Percentiles rank a stretch among this genome's conserved stretches.
These are phyloP conservation scores for Triticum dicoccoides DNA, from an alignment of 176 grass and related monocot genomes.

Conservation along the genomic window DNA sequence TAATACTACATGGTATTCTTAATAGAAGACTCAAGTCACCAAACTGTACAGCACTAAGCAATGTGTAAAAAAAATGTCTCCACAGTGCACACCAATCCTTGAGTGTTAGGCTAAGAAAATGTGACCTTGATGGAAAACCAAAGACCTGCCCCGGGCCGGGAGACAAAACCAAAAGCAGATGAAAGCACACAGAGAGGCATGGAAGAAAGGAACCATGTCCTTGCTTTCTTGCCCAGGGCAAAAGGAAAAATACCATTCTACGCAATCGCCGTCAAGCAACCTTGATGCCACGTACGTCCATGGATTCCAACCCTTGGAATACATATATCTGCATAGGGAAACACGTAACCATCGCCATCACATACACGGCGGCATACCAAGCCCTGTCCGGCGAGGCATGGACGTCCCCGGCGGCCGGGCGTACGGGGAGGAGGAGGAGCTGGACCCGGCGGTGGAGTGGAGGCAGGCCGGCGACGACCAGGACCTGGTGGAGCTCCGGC, in stretches of 20 bases:
- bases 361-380: not conserved
- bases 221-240: too few relatives aligned
- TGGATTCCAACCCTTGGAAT: not conserved
- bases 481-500: slow-evolving; percentile 38
- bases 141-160: too few relatives aligned
- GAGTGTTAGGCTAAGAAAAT: too few relatives aligned
- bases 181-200: too few relatives aligned
- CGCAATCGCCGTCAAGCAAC: slow-evolving; percentile 15
- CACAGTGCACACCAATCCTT: too few relatives aligned
- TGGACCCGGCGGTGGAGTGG: slow-evolving; percentile 34
- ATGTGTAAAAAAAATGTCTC: too few relatives aligned
- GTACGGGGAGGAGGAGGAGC: slow-evolving; percentile 21
- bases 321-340: not conserved
- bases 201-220: too few relatives aligned
- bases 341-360: not conserved
- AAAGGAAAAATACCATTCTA: not conserved
- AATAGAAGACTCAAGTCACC: too few relatives aligned
- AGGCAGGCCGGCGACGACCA: not conserved
- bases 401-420: not conserved
- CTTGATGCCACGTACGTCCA: not conserved
- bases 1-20: too few relatives aligned
- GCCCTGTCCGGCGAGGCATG: slow-evolving; percentile 13
- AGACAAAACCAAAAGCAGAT: too few relatives aligned
- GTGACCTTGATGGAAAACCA: too few relatives aligned
- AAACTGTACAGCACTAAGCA: too few relatives aligned